Evolutionary conservation across 2,329 filamentous ascomycete species (phyloP).

Genomic region (Curvularia verruculosa): DNA sequence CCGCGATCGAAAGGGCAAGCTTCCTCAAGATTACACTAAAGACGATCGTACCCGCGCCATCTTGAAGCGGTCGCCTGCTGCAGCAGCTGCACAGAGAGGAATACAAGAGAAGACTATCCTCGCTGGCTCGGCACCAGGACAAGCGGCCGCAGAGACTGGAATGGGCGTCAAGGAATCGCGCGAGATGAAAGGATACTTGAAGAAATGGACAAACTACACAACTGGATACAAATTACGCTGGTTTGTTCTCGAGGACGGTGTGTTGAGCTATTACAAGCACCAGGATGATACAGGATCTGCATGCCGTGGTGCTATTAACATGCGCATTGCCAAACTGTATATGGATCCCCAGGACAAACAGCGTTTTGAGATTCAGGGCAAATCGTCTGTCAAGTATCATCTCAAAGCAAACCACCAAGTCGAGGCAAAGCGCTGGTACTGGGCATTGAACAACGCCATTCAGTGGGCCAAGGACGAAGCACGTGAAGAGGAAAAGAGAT

Average conservation of each 20-base stretch:
- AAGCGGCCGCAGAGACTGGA: conserved; percentile 64
- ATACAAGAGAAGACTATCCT: conserved; percentile 98
- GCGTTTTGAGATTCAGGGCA: conserved; percentile 96
- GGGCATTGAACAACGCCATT: conserved; percentile 98
- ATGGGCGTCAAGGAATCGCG: conserved; percentile 82
- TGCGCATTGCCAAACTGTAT: conserved; percentile 91
- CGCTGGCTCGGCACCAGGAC: conserved; percentile 68
- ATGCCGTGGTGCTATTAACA: conserved; percentile 97
- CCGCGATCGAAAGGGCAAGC: conserved; percentile 90
- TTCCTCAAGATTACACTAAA: conserved; percentile 95
- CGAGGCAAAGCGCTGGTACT: conserved; percentile 98
- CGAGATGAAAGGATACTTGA: conserved; percentile 98
- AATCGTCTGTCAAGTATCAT: conserved; percentile 98
- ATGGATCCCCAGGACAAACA: conserved; percentile 99
- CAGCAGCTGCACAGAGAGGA: conserved; percentile 88
- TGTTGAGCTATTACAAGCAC: conserved; percentile 98
- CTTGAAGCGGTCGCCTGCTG: conserved; percentile 91
- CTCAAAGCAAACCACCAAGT: conserved; percentile 98
- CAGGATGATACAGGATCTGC: conserved; percentile 96
- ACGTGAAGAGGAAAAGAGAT: conserved; percentile 82
- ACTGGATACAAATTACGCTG: conserved; percentile 95
- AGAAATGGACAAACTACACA: conserved; percentile 99
- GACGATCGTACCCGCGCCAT: conserved; percentile 89
- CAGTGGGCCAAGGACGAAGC: conserved; percentile 98
- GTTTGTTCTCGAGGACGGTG: conserved; percentile 97